phyloP scores from a whole-genome alignment of 2,329 filamentous ascomycete species.

The Phaeosphaeriaceae sp. region DNA sequence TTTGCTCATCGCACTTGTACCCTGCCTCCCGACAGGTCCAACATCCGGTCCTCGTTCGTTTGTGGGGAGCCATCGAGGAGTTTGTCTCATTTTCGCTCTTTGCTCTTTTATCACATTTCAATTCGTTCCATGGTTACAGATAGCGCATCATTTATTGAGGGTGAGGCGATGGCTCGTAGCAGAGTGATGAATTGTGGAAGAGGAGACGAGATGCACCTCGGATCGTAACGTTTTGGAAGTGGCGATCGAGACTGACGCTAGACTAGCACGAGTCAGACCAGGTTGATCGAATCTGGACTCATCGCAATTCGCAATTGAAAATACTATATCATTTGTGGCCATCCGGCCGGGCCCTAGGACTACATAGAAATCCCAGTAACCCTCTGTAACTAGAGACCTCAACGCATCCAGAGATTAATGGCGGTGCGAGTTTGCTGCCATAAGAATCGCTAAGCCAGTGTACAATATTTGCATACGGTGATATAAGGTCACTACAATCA shows the following conservation, averaged over 20 bases:
- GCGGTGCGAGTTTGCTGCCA: no score
- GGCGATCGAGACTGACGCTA: neutral
- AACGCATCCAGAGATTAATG: no score
- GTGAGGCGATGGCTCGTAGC: neutral
- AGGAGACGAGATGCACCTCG: neutral
- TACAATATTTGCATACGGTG: no score
- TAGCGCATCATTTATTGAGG: neutral
- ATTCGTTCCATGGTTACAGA: neutral
- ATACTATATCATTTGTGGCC: no score
- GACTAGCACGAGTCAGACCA: neutral
- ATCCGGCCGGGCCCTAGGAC: no score
- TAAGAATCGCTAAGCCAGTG: no score
- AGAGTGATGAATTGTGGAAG: neutral
- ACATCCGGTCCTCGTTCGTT: constrained; percentile 38
- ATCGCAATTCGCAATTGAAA: no score
- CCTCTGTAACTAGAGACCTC: no score
- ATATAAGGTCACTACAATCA: no score
- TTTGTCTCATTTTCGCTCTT: constrained; percentile 10
- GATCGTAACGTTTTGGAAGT: neutral
- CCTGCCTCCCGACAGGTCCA: constrained; percentile 43
- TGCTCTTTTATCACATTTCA: neutral
- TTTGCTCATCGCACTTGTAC: constrained; percentile 43
- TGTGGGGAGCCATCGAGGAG: constrained; percentile 28
- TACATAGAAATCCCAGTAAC: no score
- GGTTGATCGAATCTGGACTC: no score